A percentile compares a stretch with the other conserved stretches of the same genome.
Conservation (phyloP, 176 grass and related monocot genomes). For the Zoysia japonica region DNA sequence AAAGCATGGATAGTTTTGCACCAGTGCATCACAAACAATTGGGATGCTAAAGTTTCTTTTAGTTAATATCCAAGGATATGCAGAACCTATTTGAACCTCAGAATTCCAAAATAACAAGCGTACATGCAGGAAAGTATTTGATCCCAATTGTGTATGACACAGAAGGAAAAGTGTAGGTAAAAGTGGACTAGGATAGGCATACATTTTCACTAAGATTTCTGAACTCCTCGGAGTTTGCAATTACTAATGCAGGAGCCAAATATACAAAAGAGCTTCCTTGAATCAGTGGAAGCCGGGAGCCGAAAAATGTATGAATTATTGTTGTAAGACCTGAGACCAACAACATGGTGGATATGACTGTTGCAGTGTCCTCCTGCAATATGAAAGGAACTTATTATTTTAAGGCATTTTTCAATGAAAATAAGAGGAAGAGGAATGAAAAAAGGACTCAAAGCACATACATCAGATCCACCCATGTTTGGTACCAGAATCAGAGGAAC, state of each 20-base stretch:
- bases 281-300: conserved; percentile 88
- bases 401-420: conserved; percentile 26
- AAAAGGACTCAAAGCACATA: conserved; percentile 53
- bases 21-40: conserved; percentile 7
- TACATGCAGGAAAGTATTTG: not conserved
- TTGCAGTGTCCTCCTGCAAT: conserved; percentile 91
- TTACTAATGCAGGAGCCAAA: conserved; percentile 92
- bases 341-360: conserved; percentile 91
- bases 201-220: conserved; percentile 97
- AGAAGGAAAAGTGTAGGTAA: conserved; percentile 17
- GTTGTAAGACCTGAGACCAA: conserved; percentile 90
- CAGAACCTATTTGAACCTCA: conserved; percentile 22
- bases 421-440: conserved; percentile 36
- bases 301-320: conserved; percentile 88
- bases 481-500: conserved; percentile 97
- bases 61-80: conserved; percentile 10
- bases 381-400: conserved; percentile 45
- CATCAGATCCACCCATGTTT: conserved; percentile 92
- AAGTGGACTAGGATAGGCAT: conserved; percentile 36
- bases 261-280: conserved; percentile 99
- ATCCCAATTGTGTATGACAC: conserved; percentile 6
- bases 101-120: conserved; percentile 9
- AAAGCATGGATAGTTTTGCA: conserved; percentile 5
- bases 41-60: not conserved
- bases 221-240: conserved; percentile 93